Percentiles rank a stretch among this genome's conserved stretches.
phyloP scores from a whole-genome alignment of 192 early-diverging fungal species.

The Linderina pennispora region DNA sequence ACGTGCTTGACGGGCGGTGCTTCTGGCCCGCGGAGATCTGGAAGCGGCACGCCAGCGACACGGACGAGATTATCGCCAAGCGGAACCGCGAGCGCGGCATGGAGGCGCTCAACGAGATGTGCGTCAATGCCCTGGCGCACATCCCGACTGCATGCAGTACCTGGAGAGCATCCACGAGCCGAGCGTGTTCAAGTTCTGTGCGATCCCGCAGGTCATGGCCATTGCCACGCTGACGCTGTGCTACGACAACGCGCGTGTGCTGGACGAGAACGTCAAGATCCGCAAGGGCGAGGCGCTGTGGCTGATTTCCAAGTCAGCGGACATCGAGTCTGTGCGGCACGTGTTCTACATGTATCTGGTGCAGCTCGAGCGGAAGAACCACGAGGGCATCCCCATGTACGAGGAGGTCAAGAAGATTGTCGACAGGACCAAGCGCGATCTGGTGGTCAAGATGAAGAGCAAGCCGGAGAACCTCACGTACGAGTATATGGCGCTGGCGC shows the following conservation, averaged over 20 bases:
- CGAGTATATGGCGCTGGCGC: constrained; percentile 25
- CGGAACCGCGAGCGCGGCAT: constrained; percentile 64
- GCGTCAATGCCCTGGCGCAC: constrained; percentile 75
- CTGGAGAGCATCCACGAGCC: constrained; percentile 69
- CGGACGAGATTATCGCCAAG: constrained; percentile 67
- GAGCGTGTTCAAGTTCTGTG: constrained; percentile 87
- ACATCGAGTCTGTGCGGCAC: constrained; percentile 52
- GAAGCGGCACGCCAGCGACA: constrained; percentile 67
- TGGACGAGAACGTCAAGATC: constrained; percentile 83
- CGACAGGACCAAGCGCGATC: constrained; percentile 44
- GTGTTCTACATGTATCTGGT: constrained; percentile 62
- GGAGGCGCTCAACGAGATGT: constrained; percentile 84
- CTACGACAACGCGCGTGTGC: constrained; percentile 81
- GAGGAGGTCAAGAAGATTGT: constrained; percentile 51
- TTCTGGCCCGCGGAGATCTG: constrained; percentile 98
- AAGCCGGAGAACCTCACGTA: constrained; percentile 39
- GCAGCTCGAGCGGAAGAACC: constrained; percentile 57
- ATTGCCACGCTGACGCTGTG: constrained; percentile 84
- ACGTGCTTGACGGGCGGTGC: constrained; percentile 76
- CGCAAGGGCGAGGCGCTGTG: constrained; percentile 78
- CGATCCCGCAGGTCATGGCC: constrained; percentile 99
- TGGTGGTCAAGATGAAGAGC: constrained; percentile 32
- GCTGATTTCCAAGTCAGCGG: constrained; percentile 55
- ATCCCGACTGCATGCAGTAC: constrained; percentile 88
- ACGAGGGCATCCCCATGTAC: constrained; percentile 57